Evolutionary conservation across 2,329 filamentous ascomycete species (phyloP).

Genomic region (Claviceps capensis): DNA sequence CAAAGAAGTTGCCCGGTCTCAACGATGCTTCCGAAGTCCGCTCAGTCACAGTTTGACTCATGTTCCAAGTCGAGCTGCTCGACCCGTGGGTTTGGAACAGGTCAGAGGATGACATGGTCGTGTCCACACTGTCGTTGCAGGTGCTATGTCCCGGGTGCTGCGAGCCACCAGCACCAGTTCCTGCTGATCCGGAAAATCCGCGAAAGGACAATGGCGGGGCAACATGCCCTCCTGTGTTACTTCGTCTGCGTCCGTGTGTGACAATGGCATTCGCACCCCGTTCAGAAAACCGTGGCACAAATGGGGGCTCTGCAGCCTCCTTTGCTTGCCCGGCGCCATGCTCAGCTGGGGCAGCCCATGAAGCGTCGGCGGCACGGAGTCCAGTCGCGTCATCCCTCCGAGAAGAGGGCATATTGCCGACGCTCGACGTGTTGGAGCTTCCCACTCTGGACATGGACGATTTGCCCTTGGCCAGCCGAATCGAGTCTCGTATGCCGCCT

Average conservation of each 20-base stretch:
- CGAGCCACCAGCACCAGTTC: slow-evolving; percentile 21
- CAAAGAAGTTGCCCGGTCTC: slow-evolving; percentile 55
- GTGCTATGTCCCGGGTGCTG: slow-evolving; percentile 42
- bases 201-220: slow-evolving; percentile 61
- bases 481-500: slow-evolving; percentile 68
- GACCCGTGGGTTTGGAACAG: slow-evolving; percentile 42
- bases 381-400: slow-evolving; percentile 22
- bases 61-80: slow-evolving; percentile 28
- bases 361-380: slow-evolving; percentile 26
- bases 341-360: slow-evolving; percentile 21
- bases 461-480: slow-evolving; percentile 69
- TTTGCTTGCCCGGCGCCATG: slow-evolving; percentile 34
- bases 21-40: slow-evolving; percentile 44
- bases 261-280: slow-evolving; percentile 29
- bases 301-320: slow-evolving; percentile 57
- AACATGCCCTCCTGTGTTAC: slow-evolving; percentile 70
- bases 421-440: slow-evolving; percentile 35
- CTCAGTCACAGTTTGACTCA: slow-evolving; percentile 31
- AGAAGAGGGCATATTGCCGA: slow-evolving; percentile 23
- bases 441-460: slow-evolving; percentile 37
- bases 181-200: slow-evolving; percentile 53
- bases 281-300: slow-evolving; percentile 56
- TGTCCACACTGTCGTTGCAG: slow-evolving; percentile 42
- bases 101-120: slow-evolving; percentile 47
- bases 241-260: slow-evolving; percentile 69